Base-by-base conservation (phyloP, 2,329 filamentous ascomycete species). In the Huntiella moniliformis region DNA sequence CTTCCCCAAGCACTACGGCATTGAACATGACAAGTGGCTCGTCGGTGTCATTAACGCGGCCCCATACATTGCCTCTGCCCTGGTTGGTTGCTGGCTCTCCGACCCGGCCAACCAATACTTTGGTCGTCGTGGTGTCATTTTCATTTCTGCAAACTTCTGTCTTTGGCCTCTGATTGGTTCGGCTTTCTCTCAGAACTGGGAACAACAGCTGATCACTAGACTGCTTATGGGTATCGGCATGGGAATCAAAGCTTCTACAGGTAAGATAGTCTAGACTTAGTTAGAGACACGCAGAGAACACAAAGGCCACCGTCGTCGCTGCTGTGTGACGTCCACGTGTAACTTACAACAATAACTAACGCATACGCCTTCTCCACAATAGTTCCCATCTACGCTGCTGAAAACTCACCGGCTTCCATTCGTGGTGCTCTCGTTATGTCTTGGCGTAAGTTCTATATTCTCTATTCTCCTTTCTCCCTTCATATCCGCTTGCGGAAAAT, bases 51-150 rank as follows among this genome's bases (percentile, higher is more conserved):
- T 60, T 46, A 60, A 60, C 34, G 54, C 58, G 6, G 68, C 62
- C 41, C 63, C 70, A 42, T 67, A 68, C 53, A 58, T 71, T 46
- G 63, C 61, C 4, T 47, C 40, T 31, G 45, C 44, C 22, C 48
- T 59, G 16, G 45, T 62, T 16, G 70, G 71, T 15, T 73, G 70
- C 54, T 77, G 73, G 73, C 57, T 74, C n/a, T 73, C 72, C 1
- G 56, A 58, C 51, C 74, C 75, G 3, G 54, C 73, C 16, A 80
- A 80, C 56, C 66, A 74, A 51, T 71, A 63, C 55, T 72, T 82
- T 47, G 79, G 77, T 11, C 73, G 79, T 50, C 67, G 78, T 10
- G 76, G 46, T 8, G 70, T 73, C 39, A 81, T 81, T 50, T 80
- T 79, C 55, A 56, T 77, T 39, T 68, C 69, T 5, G 73, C 71